Percentiles rank a stretch among this genome's conserved stretches.
Conservation (phyloP, 805 yeast genomes). For the Starmerella bombi region DNA sequence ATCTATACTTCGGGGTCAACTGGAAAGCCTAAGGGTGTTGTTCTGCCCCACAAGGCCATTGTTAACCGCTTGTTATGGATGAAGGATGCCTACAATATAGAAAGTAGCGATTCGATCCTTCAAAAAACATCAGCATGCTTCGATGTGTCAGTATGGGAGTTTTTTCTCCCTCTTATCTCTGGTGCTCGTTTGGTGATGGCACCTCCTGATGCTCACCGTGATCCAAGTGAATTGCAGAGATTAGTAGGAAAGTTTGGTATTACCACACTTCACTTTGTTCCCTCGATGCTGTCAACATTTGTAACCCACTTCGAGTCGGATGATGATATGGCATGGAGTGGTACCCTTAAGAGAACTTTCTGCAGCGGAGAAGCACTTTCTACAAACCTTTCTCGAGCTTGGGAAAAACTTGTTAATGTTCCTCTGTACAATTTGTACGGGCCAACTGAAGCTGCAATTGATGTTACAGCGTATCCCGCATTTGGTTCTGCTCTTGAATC, state of each 20-base stretch:
- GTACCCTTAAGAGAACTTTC: constrained; percentile 3
- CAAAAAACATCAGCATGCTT: constrained; percentile 15
- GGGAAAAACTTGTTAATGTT: constrained; percentile 6
- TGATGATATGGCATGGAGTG: background rate
- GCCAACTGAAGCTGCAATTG: constrained; percentile 17
- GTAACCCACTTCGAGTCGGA: background rate
- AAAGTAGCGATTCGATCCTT: constrained; percentile 2
- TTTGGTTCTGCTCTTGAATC: background rate
- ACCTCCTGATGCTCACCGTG: constrained; percentile 14
- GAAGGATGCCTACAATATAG: constrained; percentile 9
- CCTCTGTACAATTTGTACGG: constrained; percentile 15
- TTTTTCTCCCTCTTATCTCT: constrained; percentile 13
- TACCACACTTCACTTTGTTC: constrained; percentile 15
- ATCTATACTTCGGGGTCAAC: constrained; percentile 84
- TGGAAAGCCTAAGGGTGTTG: constrained; percentile 75
- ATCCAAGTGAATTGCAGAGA: constrained; percentile 2
- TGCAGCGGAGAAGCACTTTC: constrained; percentile 16
- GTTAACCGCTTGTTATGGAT: constrained; percentile 13
- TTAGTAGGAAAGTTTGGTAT: constrained; percentile 3
- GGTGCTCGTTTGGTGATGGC: constrained; percentile 13
- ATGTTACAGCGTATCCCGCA: constrained; percentile 10
- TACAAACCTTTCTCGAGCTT: background rate
- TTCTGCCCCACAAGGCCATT: constrained; percentile 27
- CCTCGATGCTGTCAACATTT: constrained; percentile 13
- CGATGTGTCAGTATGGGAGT: constrained; percentile 17